Conservation (phyloP, 2,329 filamentous ascomycete species). For the Epichloe festucae region DNA sequence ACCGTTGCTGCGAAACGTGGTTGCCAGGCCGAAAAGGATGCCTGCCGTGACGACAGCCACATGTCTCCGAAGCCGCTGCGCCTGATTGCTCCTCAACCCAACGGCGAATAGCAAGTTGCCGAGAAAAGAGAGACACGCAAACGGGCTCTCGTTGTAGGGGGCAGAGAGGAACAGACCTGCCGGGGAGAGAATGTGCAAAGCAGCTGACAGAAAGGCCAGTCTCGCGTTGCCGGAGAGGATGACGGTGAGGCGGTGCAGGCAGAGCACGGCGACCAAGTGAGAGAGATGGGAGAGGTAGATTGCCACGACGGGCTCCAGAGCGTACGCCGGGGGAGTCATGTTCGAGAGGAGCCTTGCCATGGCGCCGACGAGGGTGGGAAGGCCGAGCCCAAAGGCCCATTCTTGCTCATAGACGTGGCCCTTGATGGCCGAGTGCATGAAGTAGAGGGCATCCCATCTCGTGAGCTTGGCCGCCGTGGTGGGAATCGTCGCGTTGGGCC, state of each 20-base stretch:
- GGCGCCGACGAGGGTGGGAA: constrained; percentile 30
- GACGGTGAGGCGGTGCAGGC: constrained; percentile 54
- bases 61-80: constrained; percentile 23
- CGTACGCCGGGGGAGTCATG: constrained; percentile 9
- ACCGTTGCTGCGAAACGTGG: constrained; percentile 72
- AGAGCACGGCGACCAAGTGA: constrained; percentile 63
- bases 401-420: constrained; percentile 70
- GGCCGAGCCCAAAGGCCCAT: constrained; percentile 59
- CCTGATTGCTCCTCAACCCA: constrained; percentile 18
- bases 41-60: constrained; percentile 48
- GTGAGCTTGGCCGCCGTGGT: constrained; percentile 44
- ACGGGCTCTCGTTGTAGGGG: constrained; percentile 72
- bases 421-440: constrained; percentile 44
- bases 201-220: constrained; percentile 55
- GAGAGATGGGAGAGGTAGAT: constrained; percentile 57
- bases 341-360: constrained; percentile 15
- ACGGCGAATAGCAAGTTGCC: constrained; percentile 59
- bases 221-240: constrained; percentile 37
- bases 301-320: constrained; percentile 38
- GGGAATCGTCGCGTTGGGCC: constrained; percentile 25
- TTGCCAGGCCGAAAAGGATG: constrained; percentile 56
- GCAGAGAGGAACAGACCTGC: constrained; percentile 82
- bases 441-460: constrained; percentile 76
- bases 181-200: constrained; percentile 72
- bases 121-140: constrained; percentile 62